These are phyloP conservation scores for Aspergillus brasiliensis DNA, from an alignment of 2,329 filamentous ascomycete species.

Conservation along the genomic window DNA sequence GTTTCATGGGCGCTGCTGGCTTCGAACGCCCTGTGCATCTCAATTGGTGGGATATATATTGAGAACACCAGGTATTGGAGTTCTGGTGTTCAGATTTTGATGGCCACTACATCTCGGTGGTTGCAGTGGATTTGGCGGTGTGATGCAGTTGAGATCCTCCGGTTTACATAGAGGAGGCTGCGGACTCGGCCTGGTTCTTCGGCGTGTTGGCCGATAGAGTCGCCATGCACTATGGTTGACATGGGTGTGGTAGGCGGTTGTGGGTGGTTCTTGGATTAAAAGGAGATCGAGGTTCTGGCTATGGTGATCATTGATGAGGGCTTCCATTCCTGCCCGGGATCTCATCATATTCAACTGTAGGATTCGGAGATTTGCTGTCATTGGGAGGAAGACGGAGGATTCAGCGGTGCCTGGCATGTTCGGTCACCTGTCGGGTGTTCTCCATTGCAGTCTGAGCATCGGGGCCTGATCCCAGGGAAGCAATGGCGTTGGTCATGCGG, in stretches of 20 bases:
- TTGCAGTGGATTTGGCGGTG: conserved; percentile 26
- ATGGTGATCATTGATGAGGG: conserved; percentile 29
- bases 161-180: conserved; percentile 30
- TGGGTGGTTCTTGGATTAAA: conserved; percentile 21
- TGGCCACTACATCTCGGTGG: conserved; percentile 25
- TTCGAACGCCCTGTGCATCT: not conserved
- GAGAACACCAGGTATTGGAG: conserved; percentile 22
- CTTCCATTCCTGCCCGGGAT: conserved; percentile 27
- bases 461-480: conserved; percentile 19
- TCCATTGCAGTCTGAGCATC: conserved; percentile 23
- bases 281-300: conserved; percentile 28
- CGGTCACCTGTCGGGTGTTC: conserved; percentile 24
- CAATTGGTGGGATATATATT: conserved; percentile 18
- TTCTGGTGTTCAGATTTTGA: conserved; percentile 23
- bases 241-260: conserved; percentile 21
- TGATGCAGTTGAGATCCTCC: conserved; percentile 25
- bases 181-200: conserved; percentile 15
- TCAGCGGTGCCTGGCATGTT: conserved; percentile 7
- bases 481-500: conserved; percentile 23
- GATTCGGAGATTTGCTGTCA: conserved; percentile 10
- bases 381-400: not conserved
- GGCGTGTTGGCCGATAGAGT: conserved; percentile 24
- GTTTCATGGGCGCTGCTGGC: not conserved
- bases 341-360: conserved; percentile 25
- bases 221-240: conserved; percentile 29